Conservation (phyloP, 371 early-diverging fungal genomes). For the Homolaphlyctis polyrhiza region DNA sequence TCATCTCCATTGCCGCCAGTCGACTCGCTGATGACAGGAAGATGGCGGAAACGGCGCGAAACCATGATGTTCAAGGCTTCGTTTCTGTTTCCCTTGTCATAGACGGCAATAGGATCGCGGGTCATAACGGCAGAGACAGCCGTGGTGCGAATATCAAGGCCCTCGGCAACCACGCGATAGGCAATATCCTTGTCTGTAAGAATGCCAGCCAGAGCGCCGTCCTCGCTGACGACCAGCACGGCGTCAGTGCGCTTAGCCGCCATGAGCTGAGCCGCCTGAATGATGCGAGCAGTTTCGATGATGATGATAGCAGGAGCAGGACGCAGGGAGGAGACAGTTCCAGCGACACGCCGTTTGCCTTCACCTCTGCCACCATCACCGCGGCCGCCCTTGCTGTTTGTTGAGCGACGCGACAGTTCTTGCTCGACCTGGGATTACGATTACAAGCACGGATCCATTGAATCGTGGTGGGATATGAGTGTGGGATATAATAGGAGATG, state of each 20-base stretch:
- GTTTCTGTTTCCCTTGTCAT: slow-evolving; percentile 50
- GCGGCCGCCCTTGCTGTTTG: slow-evolving; percentile 6
- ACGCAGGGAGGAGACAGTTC: slow-evolving; percentile 86
- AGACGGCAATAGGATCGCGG: slow-evolving; percentile 64
- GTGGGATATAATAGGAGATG: no score
- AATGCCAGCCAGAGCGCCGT: slow-evolving; percentile 88
- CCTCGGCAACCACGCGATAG: slow-evolving; percentile 83
- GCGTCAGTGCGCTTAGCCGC: slow-evolving; percentile 97
- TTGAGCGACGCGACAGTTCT: slow-evolving; percentile 23
- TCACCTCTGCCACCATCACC: background rate
- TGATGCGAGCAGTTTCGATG: slow-evolving; percentile 77
- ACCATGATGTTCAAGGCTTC: slow-evolving; percentile 95
- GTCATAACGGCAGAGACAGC: slow-evolving; percentile 89
- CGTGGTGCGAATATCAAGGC: slow-evolving; percentile 69
- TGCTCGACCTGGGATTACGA: slow-evolving; percentile 24
- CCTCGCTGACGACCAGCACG: slow-evolving; percentile 79
- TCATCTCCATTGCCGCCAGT: slow-evolving; percentile 53
- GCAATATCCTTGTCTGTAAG: slow-evolving; percentile 88
- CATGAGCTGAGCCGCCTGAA: slow-evolving; percentile 94
- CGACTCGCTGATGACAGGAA: slow-evolving; percentile 91
- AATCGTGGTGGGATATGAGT: no score
- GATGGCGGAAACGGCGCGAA: slow-evolving; percentile 85
- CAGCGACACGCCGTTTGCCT: slow-evolving; percentile 9
- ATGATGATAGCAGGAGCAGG: slow-evolving; percentile 85
- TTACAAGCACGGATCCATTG: no score